Conservation (phyloP, 305 asterid species). For the Lippia alba region DNA sequence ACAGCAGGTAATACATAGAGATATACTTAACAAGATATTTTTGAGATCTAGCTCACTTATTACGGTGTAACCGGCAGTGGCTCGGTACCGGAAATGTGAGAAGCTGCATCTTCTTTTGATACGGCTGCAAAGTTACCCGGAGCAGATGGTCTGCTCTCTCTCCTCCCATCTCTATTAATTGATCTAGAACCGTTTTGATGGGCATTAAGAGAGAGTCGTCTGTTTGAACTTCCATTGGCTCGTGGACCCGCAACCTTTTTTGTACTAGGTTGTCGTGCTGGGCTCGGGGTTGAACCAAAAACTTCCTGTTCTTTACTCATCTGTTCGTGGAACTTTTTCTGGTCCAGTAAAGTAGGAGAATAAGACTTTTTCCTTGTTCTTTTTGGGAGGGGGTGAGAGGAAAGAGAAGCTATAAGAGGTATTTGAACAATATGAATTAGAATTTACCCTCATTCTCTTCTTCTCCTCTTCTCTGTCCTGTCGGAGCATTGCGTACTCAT, state of each 20-base stretch:
- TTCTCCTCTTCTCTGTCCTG: slow-evolving; percentile 98
- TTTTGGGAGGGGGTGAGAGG: not conserved
- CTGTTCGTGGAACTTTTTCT: slow-evolving; percentile 87
- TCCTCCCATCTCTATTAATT: slow-evolving; percentile 71
- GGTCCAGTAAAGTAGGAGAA: slow-evolving; percentile 59
- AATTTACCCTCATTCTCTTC: slow-evolving; percentile 86
- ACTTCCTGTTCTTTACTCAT: slow-evolving; percentile 76
- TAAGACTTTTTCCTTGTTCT: not conserved
- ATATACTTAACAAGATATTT: slow-evolving; percentile 11
- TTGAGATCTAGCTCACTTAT: slow-evolving; percentile 11
- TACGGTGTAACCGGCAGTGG: slow-evolving; percentile 41
- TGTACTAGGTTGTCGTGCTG: slow-evolving; percentile 70
- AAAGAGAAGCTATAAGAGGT: too few relatives aligned
- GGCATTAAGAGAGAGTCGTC: slow-evolving; percentile 80
- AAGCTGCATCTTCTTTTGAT: slow-evolving; percentile 65
- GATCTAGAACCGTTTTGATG: slow-evolving; percentile 88
- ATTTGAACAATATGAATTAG: too few relatives aligned
- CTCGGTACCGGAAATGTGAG: slow-evolving; percentile 45
- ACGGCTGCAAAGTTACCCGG: slow-evolving; percentile 84
- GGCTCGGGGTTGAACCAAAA: slow-evolving; percentile 87
- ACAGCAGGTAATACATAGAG: slow-evolving; percentile 22
- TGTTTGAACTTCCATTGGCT: slow-evolving; percentile 63
- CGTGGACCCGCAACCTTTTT: slow-evolving; percentile 81
- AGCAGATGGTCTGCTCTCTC: slow-evolving; percentile 67
- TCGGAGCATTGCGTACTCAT: slow-evolving; percentile 95